Evolutionary conservation across 2,329 filamentous ascomycete species (phyloP), one percentile per base, ranked within the genome.

Genomic region (Diaporthe australafricana): DNA sequence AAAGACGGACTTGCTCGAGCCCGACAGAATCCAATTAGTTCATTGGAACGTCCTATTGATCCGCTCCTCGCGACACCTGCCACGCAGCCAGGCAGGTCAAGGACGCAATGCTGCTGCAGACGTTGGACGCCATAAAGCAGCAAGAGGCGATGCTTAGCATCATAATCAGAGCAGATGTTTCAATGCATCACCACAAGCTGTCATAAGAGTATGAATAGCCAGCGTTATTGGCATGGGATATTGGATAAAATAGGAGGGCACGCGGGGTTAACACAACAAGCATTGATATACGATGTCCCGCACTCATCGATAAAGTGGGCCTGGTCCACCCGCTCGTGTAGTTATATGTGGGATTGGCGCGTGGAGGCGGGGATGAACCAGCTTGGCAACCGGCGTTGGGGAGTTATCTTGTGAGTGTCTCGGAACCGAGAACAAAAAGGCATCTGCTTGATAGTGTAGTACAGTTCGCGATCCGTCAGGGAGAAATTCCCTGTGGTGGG

Each of bases 351-450:
- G 35, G 56, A 50, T n/a, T 57, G 53, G 67, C 67, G 45, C 25
- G 38, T 60, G 67, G 67, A 47, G 53, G 53, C 14, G 52, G 27
- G 30, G 42, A 60, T 38, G 40, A 30, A 38, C 16, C 60, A 65
- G 45, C 67, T 52, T 52, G 53, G 67, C 53, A 56, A 40, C 53
- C 35, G 67, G 67, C 55, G 67, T 60, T 69, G 42, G n/a, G 53
- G 47, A 57, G 67, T 69, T 22, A 50, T 42, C 47, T 27, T 60
- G 53, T 50, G 27, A 53, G 50, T 32, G 55, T 69, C 45, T 60
- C 32, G n/a, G 32, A 50, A 48, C 45, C 60, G 60, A 50, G 60
- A 50, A 38, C 60, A 50, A 65, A 65, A 65, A 25, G 30, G 60
- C 45, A 65, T 65, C 45, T 35, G 60, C 60, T 48, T 42, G 30